phyloP scores from a whole-genome alignment of 148 eudicot species.

The Diospyros kaki region DNA sequence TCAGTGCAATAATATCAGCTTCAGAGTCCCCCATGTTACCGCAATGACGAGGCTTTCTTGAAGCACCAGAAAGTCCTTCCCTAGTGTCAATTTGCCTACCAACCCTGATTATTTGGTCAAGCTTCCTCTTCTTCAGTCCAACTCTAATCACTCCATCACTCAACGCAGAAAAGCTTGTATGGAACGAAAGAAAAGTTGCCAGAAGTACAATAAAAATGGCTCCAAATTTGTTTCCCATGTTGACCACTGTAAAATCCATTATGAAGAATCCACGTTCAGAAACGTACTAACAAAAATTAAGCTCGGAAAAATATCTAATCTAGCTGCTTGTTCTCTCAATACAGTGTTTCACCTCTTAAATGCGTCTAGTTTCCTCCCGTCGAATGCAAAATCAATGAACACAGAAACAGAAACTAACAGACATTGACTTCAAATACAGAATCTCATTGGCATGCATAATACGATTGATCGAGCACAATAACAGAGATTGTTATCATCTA shows the following conservation, averaged over 20 bases:
- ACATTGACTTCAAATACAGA: background rate
- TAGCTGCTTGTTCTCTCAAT: background rate
- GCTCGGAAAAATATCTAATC: background rate
- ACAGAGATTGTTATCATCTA: background rate
- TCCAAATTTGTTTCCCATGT: constrained; percentile 41
- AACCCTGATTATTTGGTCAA: constrained; percentile 43
- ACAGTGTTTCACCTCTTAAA: background rate
- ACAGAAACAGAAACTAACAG: background rate
- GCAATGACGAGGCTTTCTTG: constrained; percentile 26
- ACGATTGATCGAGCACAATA: background rate
- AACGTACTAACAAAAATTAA: background rate
- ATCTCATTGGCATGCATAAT: background rate
- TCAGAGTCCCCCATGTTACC: constrained; percentile 36
- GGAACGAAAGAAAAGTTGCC: constrained; percentile 38
- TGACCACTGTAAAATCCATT: constrained; percentile 27
- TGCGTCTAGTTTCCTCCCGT: background rate
- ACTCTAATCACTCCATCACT: constrained; percentile 54
- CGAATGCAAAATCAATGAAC: background rate
- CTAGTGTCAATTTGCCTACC: constrained; percentile 31
- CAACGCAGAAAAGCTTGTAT: constrained; percentile 34
- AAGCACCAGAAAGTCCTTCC: constrained; percentile 8
- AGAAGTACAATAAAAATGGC: constrained; percentile 29
- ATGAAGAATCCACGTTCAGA: constrained; percentile 2
- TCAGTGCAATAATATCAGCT: constrained; percentile 50
- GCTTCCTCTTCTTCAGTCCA: constrained; percentile 62